Evolutionary conservation across 768 basidiomycete species (phyloP).

Genomic region (Sarcomyxa edulis): DNA sequence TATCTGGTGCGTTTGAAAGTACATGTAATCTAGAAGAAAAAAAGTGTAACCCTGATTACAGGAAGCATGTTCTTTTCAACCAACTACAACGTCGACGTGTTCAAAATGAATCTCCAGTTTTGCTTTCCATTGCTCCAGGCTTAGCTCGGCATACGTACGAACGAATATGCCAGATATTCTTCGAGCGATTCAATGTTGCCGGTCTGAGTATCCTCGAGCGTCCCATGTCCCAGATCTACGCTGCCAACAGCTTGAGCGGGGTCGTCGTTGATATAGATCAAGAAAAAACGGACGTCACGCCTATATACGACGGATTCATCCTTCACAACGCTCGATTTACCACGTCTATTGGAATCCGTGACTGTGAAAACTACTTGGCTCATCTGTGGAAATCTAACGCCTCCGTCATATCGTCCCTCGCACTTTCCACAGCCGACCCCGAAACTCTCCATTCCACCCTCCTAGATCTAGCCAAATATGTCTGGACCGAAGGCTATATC

Average conservation of each 20-base stretch:
- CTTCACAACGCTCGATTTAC: constrained; percentile 46
- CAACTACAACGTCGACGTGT: constrained; percentile 70
- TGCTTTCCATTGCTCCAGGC: constrained; percentile 64
- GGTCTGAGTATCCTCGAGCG: constrained; percentile 78
- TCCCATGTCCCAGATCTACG: constrained; percentile 79
- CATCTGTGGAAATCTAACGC: constrained; percentile 67
- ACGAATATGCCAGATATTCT: constrained; percentile 77
- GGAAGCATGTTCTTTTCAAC: constrained; percentile 82
- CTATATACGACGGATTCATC: constrained; percentile 71
- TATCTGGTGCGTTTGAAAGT: constrained; percentile 59
- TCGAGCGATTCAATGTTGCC: constrained; percentile 89
- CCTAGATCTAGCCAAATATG: constrained; percentile 56
- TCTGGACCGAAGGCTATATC: constrained; percentile 61
- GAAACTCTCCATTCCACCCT: constrained; percentile 46
- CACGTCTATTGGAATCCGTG: constrained; percentile 60
- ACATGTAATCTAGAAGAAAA: not conserved
- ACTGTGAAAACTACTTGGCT: constrained; percentile 76
- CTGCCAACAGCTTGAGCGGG: constrained; percentile 65
- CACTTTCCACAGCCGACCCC: constrained; percentile 44
- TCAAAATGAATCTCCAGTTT: constrained; percentile 84
- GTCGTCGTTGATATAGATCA: constrained; percentile 80
- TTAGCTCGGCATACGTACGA: constrained; percentile 67
- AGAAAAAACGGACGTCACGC: constrained; percentile 70
- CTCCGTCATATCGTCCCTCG: constrained; percentile 51
- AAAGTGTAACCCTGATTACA: constrained; percentile 24